Evolutionary conservation across 441 rosid genomes (phyloP), one percentile per base, ranked within the genome.

Genomic region (Flueggea neowawraea): DNA sequence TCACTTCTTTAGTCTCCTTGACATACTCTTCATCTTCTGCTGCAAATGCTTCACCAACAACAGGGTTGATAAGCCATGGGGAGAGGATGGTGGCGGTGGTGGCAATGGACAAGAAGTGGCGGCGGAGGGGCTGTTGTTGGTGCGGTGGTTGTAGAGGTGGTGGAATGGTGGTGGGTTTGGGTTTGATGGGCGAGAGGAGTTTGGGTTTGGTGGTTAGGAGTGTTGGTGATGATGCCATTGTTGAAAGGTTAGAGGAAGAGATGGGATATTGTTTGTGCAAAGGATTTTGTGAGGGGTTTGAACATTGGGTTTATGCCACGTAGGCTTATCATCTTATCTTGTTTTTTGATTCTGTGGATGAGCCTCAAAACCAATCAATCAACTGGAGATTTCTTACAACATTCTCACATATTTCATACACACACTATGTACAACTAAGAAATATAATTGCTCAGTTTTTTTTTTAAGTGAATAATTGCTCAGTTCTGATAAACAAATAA

Each of bases 321-420:
- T 85, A 81, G 73, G 64, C 89, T 88, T 92, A 87, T 89, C 95
- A 44, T 78, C 94, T 92, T 88, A 89, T 92, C 95, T 63, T 1
- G 41, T 8, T 0, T 36, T 36, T 36, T 36, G 28, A 22, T 22
- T 22, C 1, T 22, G 28, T 22, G 28, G 28, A 22, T 22, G 28
- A 22, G 28, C 28, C 28, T 22, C 28, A n/a, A n/a, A n/a, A n/a
- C n/a, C n/a, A n/a, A n/a, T n/a, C n/a, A 22, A 22, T 22, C 28
- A 2, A 22, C 1, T 22, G 28, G 28, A 22, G 28, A 22, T 22
- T 22, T 22, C 28, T 22, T 22, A 22, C 28, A 22, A 22, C 28
- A 22, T 22, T 22, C 28, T 22, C 28, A 22, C 28, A 22, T 22
- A 22, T 22, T 22, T 2, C 28, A 1, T 22, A 22, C 2, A 22